Evolutionary conservation across 805 yeast species (phyloP).

Genomic region (Kuraishia piskuri): DNA sequence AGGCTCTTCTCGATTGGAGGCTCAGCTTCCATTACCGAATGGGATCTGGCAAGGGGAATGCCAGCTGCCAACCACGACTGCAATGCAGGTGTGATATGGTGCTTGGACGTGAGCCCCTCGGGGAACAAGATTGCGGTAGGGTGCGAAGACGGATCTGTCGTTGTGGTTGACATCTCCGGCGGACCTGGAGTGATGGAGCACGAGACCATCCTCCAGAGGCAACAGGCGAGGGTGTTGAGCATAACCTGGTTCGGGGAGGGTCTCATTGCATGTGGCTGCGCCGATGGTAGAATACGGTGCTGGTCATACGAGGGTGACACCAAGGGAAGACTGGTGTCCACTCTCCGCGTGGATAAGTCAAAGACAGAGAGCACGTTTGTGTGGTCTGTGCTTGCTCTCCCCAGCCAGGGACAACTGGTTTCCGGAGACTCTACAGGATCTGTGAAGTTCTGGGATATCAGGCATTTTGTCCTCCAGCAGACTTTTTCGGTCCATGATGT

Average conservation of each 20-base stretch:
- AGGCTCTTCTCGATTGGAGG: conserved; percentile 93
- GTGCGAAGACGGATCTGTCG: conserved; percentile 92
- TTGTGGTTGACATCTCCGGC: conserved; percentile 73
- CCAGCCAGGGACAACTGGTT: conserved; percentile 64
- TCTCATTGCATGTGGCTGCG: conserved; percentile 82
- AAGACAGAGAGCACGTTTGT: conserved; percentile 81
- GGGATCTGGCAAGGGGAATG: conserved; percentile 72
- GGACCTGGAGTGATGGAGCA: conserved; percentile 81
- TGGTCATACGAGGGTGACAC: conserved; percentile 46
- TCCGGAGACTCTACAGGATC: conserved; percentile 96
- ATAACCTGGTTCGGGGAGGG: conserved; percentile 67
- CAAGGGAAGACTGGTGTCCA: conserved; percentile 64
- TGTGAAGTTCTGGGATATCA: conserved; percentile 86
- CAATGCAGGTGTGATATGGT: conserved; percentile 93
- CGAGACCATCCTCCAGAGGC: conserved; percentile 68
- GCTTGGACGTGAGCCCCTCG: conserved; percentile 55
- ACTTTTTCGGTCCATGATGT: conserved; percentile 83
- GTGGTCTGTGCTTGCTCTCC: conserved; percentile 73
- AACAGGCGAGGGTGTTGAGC: conserved; percentile 71
- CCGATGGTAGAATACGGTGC: conserved; percentile 84
- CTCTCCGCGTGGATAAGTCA: conserved; percentile 89
- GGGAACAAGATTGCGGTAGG: conserved; percentile 75
- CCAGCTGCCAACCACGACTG: conserved; percentile 77
- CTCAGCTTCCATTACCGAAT: conserved; percentile 82
- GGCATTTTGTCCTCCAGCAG: conserved; percentile 68